These are phyloP conservation scores for Colletotrichum falcatum DNA, from an alignment of 2,329 filamentous ascomycete genomes.

Conservation along the genomic window DNA sequence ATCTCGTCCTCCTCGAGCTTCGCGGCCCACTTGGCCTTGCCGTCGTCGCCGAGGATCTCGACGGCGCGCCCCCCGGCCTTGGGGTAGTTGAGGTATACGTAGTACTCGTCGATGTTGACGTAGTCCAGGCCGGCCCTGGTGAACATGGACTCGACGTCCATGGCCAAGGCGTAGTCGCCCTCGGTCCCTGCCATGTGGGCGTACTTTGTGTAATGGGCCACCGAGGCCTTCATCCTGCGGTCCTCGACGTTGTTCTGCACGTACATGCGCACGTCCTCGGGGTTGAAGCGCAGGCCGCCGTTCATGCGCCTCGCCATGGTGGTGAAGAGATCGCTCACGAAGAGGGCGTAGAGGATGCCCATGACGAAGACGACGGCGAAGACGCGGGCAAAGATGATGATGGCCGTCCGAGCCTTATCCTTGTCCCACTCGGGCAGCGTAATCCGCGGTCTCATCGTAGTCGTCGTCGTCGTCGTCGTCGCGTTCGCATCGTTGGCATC, in stretches of 20 bases:
- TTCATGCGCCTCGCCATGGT: slow-evolving; percentile 71
- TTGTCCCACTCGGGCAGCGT: slow-evolving; percentile 33
- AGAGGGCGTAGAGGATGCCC: slow-evolving; percentile 83
- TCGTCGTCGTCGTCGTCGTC: slow-evolving; percentile 43
- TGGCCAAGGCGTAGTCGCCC: slow-evolving; percentile 87
- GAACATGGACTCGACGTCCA: slow-evolving; percentile 87
- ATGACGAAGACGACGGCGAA: slow-evolving; percentile 82
- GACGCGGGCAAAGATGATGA: slow-evolving; percentile 78
- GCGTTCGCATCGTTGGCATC: slow-evolving; percentile 43
- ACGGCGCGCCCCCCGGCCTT: slow-evolving; percentile 81
- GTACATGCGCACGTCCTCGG: slow-evolving; percentile 82
- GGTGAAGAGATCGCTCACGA: slow-evolving; percentile 86
- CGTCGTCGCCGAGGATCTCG: slow-evolving; percentile 79
- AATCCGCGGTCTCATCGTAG: slow-evolving; percentile 42
- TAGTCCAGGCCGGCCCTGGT: slow-evolving; percentile 78
- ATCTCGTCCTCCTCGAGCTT: slow-evolving; percentile 83
- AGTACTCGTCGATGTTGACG: slow-evolving; percentile 81
- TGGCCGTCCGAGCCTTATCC: slow-evolving; percentile 47
- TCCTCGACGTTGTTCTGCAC: slow-evolving; percentile 80
- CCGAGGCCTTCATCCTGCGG: slow-evolving; percentile 75
- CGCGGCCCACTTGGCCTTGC: slow-evolving; percentile 78
- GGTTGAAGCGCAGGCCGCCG: slow-evolving; percentile 79
- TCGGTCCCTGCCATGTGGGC: slow-evolving; percentile 95
- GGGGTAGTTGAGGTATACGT: slow-evolving; percentile 94
- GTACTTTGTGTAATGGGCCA: slow-evolving; percentile 83